These are phyloP conservation scores for Jaltomata sinuosa DNA, from an alignment of 257 asterid species.

Conservation along the genomic window DNA sequence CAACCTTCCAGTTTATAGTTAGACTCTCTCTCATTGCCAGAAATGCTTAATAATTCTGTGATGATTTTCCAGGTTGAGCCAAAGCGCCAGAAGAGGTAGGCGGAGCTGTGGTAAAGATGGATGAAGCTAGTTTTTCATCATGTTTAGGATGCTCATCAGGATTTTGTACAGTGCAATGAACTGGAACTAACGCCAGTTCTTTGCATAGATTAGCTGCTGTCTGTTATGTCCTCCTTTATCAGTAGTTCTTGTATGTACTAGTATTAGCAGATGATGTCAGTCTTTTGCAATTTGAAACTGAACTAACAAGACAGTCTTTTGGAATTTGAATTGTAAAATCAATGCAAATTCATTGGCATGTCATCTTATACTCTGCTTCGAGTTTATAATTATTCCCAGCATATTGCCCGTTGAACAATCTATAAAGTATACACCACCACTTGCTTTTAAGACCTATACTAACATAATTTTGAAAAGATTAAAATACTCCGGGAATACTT, in stretches of 20 bases:
- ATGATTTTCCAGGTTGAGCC: constrained; percentile 23
- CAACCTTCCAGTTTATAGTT: neutral
- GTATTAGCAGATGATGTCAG: neutral
- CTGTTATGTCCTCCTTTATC: neutral
- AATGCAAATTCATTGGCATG: neutral
- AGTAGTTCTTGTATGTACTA: neutral
- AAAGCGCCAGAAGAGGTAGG: constrained; percentile 46
- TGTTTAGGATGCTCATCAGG: neutral
- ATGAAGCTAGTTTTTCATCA: neutral
- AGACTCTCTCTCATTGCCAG: neutral
- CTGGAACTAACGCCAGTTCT: neutral
- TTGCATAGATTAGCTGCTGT: constrained; percentile 9
- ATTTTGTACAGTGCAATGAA: constrained; percentile 19
- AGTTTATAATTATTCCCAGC: neutral
- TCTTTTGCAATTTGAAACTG: neutral
- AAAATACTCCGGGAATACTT: neutral
- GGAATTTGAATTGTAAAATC: neutral
- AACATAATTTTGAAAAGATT: neutral
- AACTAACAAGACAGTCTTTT: neutral
- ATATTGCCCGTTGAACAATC: neutral
- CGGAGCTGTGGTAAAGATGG: neutral
- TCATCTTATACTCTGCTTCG: neutral
- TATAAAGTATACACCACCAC: neutral
- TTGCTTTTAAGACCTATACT: neutral
- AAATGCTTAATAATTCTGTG: neutral